Base-by-base conservation (phyloP, 257 asterid species). In the Haberlea rhodopensis region DNA sequence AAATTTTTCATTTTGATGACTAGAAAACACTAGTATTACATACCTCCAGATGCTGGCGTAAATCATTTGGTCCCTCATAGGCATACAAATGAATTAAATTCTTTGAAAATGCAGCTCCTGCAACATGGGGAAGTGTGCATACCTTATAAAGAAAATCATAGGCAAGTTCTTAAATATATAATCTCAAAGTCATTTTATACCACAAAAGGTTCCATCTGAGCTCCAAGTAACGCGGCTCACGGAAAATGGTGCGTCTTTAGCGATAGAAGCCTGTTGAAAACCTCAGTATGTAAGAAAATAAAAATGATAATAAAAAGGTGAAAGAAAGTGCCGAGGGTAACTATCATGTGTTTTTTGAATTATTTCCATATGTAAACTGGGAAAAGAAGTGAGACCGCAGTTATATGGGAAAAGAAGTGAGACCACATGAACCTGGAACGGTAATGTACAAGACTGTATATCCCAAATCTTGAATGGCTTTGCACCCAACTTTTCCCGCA, bases 101-200 rank as follows among this genome's bases (percentile, higher is more conserved):
- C 86, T 87, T 92, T 55, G 91, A 72, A 71, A 89, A 92, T 51
- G 99, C 95, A 85, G 81, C 97, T 53, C 99, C 99, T 92, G 88
- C 80, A 75, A 65, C 75, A 77, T 26, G 60, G 79, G 68, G 58
- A 67, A 58, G 18, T 53, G 37, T 53, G n/a, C 67, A 49, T 5
- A 46, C 68, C 57, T 64, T 67, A 65, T 73, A 22, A 53, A 70
- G 63, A 55, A 43, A 69, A 63, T 57, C 57, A 62, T 24, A 63
- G 58, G 68, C 16, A 63, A 49, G 53, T 51, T 62, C 32, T 21
- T 16, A 43, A 29, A 34, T 34, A 71, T 77, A n/a, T 76, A 48
- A n/a, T n/a, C n/a, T n/a, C n/a, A n/a, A n/a, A n/a, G n/a, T n/a
- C n/a, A n/a, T n/a, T n/a, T n/a, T n/a, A n/a, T 81, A 92, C 99